phyloP scores from a whole-genome alignment of 768 basidiomycete genomes.

The Tricholoma terreum region DNA sequence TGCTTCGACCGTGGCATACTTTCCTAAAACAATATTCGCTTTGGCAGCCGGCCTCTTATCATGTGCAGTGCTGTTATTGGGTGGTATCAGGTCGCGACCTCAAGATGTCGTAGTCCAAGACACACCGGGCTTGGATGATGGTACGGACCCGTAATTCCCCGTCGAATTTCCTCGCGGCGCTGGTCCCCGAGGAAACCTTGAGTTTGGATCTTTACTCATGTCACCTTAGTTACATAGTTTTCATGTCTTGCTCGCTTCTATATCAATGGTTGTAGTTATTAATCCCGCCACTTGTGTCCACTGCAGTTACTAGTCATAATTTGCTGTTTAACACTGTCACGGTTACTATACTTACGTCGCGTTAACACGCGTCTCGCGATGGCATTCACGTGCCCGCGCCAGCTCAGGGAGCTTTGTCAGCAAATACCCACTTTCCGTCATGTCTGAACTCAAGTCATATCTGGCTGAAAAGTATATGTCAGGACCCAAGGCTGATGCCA shows the following conservation, averaged over 20 bases:
- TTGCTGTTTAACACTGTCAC: too few species aligned
- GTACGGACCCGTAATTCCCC: neutral
- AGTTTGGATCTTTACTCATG: too few species aligned
- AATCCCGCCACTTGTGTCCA: too few species aligned
- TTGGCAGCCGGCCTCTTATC: conserved; percentile 55
- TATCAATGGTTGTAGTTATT: neutral
- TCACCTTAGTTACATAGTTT: too few species aligned
- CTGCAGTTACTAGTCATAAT: too few species aligned
- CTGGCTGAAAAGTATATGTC: conserved; percentile 94
- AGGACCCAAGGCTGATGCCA: conserved; percentile 94
- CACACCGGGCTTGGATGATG: conserved; percentile 5
- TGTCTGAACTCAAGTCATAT: conserved; percentile 72
- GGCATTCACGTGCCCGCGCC: neutral
- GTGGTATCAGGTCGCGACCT: conserved; percentile 28
- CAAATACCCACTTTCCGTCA: conserved; percentile 12
- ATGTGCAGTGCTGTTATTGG: conserved; percentile 45
- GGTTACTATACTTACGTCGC: too few species aligned
- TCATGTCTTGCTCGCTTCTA: neutral
- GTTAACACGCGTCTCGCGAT: too few species aligned
- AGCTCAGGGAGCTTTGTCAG: neutral
- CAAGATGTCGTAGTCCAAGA: conserved; percentile 12
- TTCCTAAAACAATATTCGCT: conserved; percentile 67
- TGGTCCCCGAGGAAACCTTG: neutral
- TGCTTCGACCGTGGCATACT: conserved; percentile 56
- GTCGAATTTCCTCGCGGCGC: neutral